Conservation (phyloP, 1,139 yeast genomes). For the Sugiyamaella xylanicola region DNA sequence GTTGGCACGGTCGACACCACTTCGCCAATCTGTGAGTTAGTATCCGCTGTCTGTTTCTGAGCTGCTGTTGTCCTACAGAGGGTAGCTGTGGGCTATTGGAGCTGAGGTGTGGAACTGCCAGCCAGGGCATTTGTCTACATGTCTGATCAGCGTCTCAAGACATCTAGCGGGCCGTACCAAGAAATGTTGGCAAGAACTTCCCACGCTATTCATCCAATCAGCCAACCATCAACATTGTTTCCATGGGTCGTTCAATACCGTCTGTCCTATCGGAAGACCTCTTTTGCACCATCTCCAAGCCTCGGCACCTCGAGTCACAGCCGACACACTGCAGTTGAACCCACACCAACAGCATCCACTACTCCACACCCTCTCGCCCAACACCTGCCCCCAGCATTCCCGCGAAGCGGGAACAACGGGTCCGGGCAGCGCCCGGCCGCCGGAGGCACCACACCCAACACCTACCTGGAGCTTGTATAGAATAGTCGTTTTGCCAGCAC, state of each 20-base stretch:
- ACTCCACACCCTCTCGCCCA: no score
- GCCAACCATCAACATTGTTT: no score
- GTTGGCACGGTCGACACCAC: slow-evolving; percentile 95
- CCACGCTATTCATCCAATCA: no score
- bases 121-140: no score
- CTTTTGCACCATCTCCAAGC: no score
- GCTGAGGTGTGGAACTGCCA: no score
- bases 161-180: no score
- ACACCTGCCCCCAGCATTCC: neutral
- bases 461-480: slow-evolving; percentile 75
- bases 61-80: neutral
- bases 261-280: no score
- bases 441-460: neutral
- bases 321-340: slow-evolving; percentile 18
- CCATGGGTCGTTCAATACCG: no score
- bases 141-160: no score
- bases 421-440: neutral
- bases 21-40: slow-evolving; percentile 62
- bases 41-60: neutral
- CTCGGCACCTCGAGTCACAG: slow-evolving; percentile 19
- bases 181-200: no score
- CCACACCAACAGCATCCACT: neutral
- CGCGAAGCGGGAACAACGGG: neutral
- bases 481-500: slow-evolving; percentile 97
- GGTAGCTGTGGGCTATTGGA: no score